Percentiles rank a stretch among this genome's conserved stretches.
Conservation (phyloP, 2,329 filamentous ascomycete species). For the Xylariaceae sp. region DNA sequence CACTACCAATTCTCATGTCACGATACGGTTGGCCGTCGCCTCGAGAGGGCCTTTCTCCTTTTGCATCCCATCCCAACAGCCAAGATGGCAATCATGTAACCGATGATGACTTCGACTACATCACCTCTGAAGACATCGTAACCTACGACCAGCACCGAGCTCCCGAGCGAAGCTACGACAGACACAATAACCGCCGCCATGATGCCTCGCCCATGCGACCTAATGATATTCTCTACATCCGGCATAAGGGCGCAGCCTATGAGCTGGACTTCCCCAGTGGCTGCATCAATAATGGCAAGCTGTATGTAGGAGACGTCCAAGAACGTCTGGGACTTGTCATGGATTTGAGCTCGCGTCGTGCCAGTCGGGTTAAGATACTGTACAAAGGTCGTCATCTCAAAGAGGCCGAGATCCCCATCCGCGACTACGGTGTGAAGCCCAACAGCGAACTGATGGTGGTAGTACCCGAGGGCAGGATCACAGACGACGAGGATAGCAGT, state of each 20-base stretch:
- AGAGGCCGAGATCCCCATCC: slow-evolving; percentile 54
- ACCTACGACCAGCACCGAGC: slow-evolving; percentile 36
- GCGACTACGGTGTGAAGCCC: slow-evolving; percentile 59
- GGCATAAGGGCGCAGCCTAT: slow-evolving; percentile 62
- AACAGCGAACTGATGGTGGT: slow-evolving; percentile 59
- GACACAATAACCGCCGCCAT: slow-evolving; percentile 30
- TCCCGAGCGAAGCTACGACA: slow-evolving; percentile 39
- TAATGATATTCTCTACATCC: slow-evolving; percentile 68
- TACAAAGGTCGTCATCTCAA: slow-evolving; percentile 72
- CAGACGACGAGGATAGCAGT: slow-evolving; percentile 37
- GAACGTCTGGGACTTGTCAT: slow-evolving; percentile 65
- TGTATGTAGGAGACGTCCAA: slow-evolving; percentile 62
- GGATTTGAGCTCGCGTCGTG: slow-evolving; percentile 52
- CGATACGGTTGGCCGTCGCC: slow-evolving; percentile 48
- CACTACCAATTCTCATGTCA: slow-evolving; percentile 51
- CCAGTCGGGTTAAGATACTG: slow-evolving; percentile 59
- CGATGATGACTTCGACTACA: slow-evolving; percentile 77
- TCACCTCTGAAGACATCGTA: slow-evolving; percentile 68
- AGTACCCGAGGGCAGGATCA: slow-evolving; percentile 45
- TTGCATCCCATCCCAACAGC: slow-evolving; percentile 40
- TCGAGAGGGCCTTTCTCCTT: slow-evolving; percentile 48
- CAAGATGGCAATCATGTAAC: slow-evolving; percentile 59
- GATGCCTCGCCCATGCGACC: slow-evolving; percentile 48
- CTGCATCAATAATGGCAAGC: slow-evolving; percentile 69
- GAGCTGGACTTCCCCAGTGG: slow-evolving; percentile 71